These are phyloP conservation scores for Aspergillus calidoustus DNA, from an alignment of 2,329 filamentous ascomycete genomes.

Conservation along the genomic window DNA sequence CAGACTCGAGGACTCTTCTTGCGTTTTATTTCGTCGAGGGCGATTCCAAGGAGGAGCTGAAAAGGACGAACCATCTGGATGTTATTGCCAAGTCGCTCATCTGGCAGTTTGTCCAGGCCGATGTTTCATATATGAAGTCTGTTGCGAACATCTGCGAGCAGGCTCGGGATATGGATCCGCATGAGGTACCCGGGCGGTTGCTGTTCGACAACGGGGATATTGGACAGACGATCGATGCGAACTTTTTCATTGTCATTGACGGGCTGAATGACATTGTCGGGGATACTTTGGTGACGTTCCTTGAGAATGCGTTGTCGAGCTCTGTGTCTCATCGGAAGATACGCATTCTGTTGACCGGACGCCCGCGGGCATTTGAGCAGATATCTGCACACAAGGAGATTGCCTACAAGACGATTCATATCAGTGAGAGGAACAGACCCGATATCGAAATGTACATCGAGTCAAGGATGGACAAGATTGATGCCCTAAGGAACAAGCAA, in stretches of 20 bases:
- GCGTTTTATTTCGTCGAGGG: slow-evolving; percentile 27
- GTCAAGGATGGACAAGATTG: slow-evolving; percentile 31
- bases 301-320: slow-evolving; percentile 17
- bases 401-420: slow-evolving; percentile 19
- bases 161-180: slow-evolving; percentile 21
- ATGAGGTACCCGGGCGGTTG: slow-evolving; percentile 18
- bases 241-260: slow-evolving; percentile 52
- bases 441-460: slow-evolving; percentile 32
- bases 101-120: slow-evolving; percentile 25
- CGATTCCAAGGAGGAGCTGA: slow-evolving; percentile 23
- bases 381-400: slow-evolving; percentile 17
- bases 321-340: slow-evolving; percentile 18
- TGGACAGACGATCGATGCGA: slow-evolving; percentile 23
- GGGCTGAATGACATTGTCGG: slow-evolving; percentile 52
- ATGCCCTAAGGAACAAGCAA: slow-evolving; percentile 28
- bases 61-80: slow-evolving; percentile 19
- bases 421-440: slow-evolving; percentile 25
- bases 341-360: slow-evolving; percentile 29
- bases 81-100: slow-evolving; percentile 24
- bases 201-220: slow-evolving; percentile 21
- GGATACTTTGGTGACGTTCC: slow-evolving; percentile 27
- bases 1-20: slow-evolving; percentile 16
- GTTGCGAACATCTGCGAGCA: slow-evolving; percentile 22
- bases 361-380: slow-evolving; percentile 26
- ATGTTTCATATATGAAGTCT: slow-evolving; percentile 25